Percentiles rank a stretch among this genome's conserved stretches.
These are phyloP conservation scores for Wickerhamomyces alni DNA, from an alignment of 805 yeast genomes.

Conservation along the genomic window DNA sequence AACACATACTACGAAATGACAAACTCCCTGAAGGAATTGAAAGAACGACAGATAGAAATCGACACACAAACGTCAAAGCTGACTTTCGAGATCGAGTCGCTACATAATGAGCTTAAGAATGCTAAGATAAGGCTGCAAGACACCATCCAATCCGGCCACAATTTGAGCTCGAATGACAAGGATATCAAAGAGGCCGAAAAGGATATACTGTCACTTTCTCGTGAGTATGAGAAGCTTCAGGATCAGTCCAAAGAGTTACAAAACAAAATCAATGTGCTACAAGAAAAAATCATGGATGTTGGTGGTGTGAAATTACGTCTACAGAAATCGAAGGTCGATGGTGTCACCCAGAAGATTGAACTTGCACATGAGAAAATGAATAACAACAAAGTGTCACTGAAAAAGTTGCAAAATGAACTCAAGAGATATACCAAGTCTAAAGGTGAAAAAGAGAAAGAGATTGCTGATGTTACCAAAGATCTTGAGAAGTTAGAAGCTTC, in stretches of 20 bases:
- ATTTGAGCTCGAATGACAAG: constrained; percentile 22
- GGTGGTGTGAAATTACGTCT: constrained; percentile 84
- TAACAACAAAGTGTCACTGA: constrained; percentile 46
- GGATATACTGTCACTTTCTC: constrained; percentile 28
- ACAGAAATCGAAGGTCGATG: constrained; percentile 78
- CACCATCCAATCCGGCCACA: constrained; percentile 19
- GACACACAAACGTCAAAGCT: constrained; percentile 55
- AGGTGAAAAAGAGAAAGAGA: constrained; percentile 41
- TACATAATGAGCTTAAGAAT: constrained; percentile 46
- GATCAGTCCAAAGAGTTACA: constrained; percentile 51
- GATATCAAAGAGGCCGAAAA: constrained; percentile 32
- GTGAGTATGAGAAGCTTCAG: constrained; percentile 40
- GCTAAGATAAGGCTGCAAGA: constrained; percentile 38
- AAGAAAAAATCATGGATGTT: constrained; percentile 76
- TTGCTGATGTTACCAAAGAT: constrained; percentile 28
- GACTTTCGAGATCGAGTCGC: constrained; percentile 57
- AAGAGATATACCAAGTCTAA: constrained; percentile 47
- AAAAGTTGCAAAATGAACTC: constrained; percentile 60
- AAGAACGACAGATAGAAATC: constrained; percentile 64
- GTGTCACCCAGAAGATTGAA: constrained; percentile 60
- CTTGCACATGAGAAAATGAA: constrained; percentile 50
- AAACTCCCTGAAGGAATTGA: constrained; percentile 46
- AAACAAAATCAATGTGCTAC: constrained; percentile 50
- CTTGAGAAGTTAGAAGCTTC: constrained; percentile 27
- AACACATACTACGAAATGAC: constrained; percentile 54